Base-by-base conservation (phyloP, 2,329 filamentous ascomycete species). In the Lachnellula occidentalis region DNA sequence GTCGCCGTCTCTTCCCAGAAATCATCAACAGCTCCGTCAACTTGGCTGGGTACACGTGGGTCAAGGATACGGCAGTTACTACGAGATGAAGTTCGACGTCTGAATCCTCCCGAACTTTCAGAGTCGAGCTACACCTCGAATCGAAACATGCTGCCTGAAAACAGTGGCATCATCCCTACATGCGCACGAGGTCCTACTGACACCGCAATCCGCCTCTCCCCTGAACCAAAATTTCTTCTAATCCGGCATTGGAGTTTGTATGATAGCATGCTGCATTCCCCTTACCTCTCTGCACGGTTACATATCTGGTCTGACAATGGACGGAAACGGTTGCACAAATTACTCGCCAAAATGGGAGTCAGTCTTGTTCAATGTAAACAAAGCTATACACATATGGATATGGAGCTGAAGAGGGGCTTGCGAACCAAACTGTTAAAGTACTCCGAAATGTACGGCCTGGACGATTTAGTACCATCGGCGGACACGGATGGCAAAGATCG, bases 341-440 rank as follows among this genome's bases (percentile, higher is more conserved):
- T 99, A 0, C 79, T 99, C 2, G 94, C 94, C 43, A 99, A 97
- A 72, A 99, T 99, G 92, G 94, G 94, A 34, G 89, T 99, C 53
- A 95, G 90, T 66, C 76, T 97, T 37, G 87, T 87, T 5, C 92
- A 99, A 73, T 96, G 92, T 73, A 92, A 90, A 65, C 94, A 97
- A 71, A 92, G 85, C 68, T 99, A 97, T 69, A 90, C 91, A 0
- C 94, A 99, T 71, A 97, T 99, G 92, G 92, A 97, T 72, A 95
- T 96, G 85, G 86, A 95, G 71, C 76, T 99, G 34, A 99, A 97
- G 73, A 86, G 90, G 5, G 89, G 90, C 31, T 74, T 97, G 31
- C 85, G 92, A 42, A 83, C 89, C 47, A 90, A 95, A 56, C 78
- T 99, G 1, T 78, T 96, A 19, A 92, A 92, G 65, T 97, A 96